These are phyloP conservation scores for Teratosphaeria destructans DNA, from an alignment of 2,329 filamentous ascomycete genomes.

Conservation along the genomic window DNA sequence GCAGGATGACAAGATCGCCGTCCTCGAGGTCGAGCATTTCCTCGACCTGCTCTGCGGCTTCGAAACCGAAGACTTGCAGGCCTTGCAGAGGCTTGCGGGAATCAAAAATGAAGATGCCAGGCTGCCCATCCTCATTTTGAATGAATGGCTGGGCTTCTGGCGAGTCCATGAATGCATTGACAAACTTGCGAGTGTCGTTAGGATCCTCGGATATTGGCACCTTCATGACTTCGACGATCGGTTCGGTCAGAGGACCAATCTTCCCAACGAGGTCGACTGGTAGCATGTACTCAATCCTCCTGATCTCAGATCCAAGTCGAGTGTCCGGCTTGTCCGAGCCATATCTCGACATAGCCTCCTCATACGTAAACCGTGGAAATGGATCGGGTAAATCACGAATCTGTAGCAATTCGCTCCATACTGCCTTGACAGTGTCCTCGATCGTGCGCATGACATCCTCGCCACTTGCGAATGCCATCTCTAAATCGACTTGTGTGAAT, in stretches of 20 bases:
- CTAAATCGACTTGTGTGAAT: constrained; percentile 91
- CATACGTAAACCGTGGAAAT: constrained; percentile 58
- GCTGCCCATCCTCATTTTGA: constrained; percentile 64
- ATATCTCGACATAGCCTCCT: constrained; percentile 66
- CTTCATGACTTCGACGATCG: constrained; percentile 65
- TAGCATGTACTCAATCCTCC: constrained; percentile 52
- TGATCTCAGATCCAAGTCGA: constrained; percentile 58
- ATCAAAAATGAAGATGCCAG: constrained; percentile 69
- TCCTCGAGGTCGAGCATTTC: constrained; percentile 46
- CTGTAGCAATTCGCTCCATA: constrained; percentile 45
- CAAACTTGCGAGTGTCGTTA: constrained; percentile 48
- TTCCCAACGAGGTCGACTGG: constrained; percentile 58
- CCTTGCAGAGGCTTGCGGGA: constrained; percentile 63
- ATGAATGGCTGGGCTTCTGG: constrained; percentile 48
- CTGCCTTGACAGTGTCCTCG: constrained; percentile 42
- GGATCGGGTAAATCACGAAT: constrained; percentile 31
- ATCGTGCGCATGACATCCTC: constrained; percentile 56
- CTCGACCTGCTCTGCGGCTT: constrained; percentile 51
- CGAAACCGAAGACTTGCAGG: constrained; percentile 66
- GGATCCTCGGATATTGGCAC: constrained; percentile 48
- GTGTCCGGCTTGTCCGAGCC: constrained; percentile 91
- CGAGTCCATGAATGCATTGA: constrained; percentile 61
- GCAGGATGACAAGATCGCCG: constrained; percentile 71
- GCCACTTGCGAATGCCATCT: constrained; percentile 76
- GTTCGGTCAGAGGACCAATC: constrained; percentile 58